These are phyloP conservation scores for Astragalus glycyphyllos DNA, from an alignment of 306 rosid genomes.

Conservation along the genomic window DNA sequence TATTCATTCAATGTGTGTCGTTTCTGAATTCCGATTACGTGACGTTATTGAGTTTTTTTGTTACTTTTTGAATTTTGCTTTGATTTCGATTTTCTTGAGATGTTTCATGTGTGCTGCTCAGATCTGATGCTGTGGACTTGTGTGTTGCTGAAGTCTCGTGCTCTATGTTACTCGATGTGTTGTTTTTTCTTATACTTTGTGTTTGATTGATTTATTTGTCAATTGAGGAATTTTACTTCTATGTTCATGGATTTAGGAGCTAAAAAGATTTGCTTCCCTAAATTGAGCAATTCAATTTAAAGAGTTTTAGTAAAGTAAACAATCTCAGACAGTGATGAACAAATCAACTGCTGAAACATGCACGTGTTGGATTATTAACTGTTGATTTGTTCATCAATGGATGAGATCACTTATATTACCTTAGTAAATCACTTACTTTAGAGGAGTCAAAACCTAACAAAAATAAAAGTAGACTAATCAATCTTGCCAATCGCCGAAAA, in stretches of 20 bases:
- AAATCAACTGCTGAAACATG: too few relatives aligned
- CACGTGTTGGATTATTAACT: too few relatives aligned
- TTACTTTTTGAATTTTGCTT: slow-evolving; percentile 10
- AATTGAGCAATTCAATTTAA: too few relatives aligned
- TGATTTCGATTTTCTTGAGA: slow-evolving; percentile 29
- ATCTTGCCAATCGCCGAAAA: too few relatives aligned
- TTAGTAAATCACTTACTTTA: too few relatives aligned
- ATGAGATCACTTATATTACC: too few relatives aligned
- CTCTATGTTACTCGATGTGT: neutral
- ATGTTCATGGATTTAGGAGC: slow-evolving; percentile 34
- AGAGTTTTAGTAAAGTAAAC: too few relatives aligned
- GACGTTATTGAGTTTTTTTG: neutral
- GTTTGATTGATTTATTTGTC: slow-evolving; percentile 28
- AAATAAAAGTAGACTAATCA: neutral
- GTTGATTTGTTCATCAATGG: too few relatives aligned
- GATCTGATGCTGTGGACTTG: slow-evolving; percentile 47
- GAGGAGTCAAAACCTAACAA: too few relatives aligned
- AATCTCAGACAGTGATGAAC: too few relatives aligned
- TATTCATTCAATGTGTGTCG: neutral
- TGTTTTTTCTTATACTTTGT: neutral
- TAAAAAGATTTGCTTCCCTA: too few relatives aligned
- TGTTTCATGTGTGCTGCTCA: slow-evolving; percentile 12
- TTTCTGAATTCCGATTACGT: slow-evolving; percentile 20
- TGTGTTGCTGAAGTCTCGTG: slow-evolving; percentile 17
- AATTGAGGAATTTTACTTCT: slow-evolving; percentile 8